These are phyloP conservation scores for Termitomyces sp. DNA, from an alignment of 768 basidiomycete species.

Conservation along the genomic window DNA sequence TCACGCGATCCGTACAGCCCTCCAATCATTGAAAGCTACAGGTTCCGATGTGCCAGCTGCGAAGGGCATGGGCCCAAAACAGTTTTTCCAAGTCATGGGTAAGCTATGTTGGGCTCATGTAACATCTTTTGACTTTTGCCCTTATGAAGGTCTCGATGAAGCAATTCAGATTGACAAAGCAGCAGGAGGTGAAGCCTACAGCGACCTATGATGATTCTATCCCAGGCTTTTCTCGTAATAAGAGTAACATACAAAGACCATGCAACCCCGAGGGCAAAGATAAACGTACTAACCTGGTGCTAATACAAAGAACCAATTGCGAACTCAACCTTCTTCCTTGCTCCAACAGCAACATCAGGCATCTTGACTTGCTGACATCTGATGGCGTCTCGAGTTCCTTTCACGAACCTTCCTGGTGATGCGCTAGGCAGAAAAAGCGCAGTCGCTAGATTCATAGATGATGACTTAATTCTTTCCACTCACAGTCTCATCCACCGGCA, in stretches of 20 bases:
- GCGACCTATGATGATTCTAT: background rate
- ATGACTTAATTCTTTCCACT: background rate
- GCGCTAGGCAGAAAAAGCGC: too few relatives aligned
- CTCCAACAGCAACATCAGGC: background rate
- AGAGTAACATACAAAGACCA: background rate
- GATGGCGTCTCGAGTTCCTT: too few relatives aligned
- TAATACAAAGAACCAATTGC: background rate
- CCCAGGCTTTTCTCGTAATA: background rate
- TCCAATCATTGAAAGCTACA: constrained; percentile 42
- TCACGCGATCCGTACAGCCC: constrained; percentile 42
- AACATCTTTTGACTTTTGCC: background rate
- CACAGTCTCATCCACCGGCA: background rate
- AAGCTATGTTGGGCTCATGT: background rate
- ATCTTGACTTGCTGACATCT: background rate
- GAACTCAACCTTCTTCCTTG: background rate
- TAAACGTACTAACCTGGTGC: background rate
- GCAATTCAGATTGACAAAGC: constrained; percentile 16
- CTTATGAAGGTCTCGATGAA: constrained; percentile 17
- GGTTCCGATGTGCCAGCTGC: constrained; percentile 39
- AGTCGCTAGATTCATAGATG: background rate
- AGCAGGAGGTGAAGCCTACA: constrained; percentile 10
- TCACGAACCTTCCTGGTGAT: too few relatives aligned
- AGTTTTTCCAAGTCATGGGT: constrained; percentile 49
- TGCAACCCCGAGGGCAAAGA: background rate
- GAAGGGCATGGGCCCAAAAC: constrained; percentile 42